Conservation (phyloP, 164 flowering plant genomes). For the Stephania japonica region DNA sequence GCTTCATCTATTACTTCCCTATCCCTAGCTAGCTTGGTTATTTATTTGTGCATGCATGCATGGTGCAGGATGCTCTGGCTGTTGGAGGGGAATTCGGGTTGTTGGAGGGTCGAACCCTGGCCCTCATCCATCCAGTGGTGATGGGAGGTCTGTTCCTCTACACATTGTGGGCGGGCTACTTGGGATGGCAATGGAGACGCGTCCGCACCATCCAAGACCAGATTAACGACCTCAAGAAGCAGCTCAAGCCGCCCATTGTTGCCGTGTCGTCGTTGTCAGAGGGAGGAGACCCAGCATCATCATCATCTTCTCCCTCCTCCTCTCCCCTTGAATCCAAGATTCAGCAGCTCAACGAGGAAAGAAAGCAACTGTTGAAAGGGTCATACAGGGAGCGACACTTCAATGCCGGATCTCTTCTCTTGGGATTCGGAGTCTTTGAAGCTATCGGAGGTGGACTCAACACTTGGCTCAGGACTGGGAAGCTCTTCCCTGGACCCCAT, state of each 20-base stretch:
- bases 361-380: constrained; percentile 83
- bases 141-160: constrained; percentile 71
- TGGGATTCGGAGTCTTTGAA: constrained; percentile 82
- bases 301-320: constrained; percentile 18
- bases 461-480: constrained; percentile 52
- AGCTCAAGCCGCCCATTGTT: constrained; percentile 64
- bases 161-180: constrained; percentile 79
- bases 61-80: constrained; percentile 71
- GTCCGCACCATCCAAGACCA: constrained; percentile 76
- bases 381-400: constrained; percentile 73
- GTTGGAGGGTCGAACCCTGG: constrained; percentile 71
- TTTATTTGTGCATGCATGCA: neutral
- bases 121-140: constrained; percentile 72
- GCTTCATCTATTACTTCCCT: too few relatives aligned
- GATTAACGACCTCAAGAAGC: constrained; percentile 83
- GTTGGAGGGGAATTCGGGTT: constrained; percentile 73
- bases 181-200: constrained; percentile 99
- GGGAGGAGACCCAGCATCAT: constrained; percentile 38
- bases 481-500: constrained; percentile 96
- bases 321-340: constrained; percentile 70
- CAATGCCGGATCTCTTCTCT: constrained; percentile 83
- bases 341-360: constrained; percentile 81
- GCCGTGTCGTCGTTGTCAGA: too few relatives aligned
- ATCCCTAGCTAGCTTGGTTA: neutral
- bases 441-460: constrained; percentile 55